Evolutionary conservation across 805 yeast species (phyloP), one percentile per base, ranked within the genome.

Genomic region (Candida khao-thaluensis): DNA sequence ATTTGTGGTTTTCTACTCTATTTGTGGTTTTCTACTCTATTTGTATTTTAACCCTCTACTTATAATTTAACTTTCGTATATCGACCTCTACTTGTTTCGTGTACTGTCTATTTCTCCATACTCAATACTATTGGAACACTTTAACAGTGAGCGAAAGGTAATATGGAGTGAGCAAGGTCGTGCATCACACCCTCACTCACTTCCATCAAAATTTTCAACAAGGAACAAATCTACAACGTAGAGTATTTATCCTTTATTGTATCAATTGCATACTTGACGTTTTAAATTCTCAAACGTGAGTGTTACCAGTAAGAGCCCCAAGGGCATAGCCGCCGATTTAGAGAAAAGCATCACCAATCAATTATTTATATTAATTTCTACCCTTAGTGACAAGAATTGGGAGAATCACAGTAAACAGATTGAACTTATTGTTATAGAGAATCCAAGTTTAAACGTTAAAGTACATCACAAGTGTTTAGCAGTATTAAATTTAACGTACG

Each of bases 321-420:
- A 47, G 73, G 73, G 72, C 73, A 43, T 32, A 44, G 49, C 45
- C 41, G 50, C 59, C 22, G 70, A 66, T 49, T 47, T 64, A 41
- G 54, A 56, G 42, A 61, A 59, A 44, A 66, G 76, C 37, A 59
- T 72, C 31, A 53, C 71, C 42, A 72, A 79, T 24, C 87, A 82
- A 57, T 53, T 82, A 29, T 66, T 76, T 14, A 65, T 81, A 35
- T 59, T 80, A 35, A 60, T 74, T 35, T 62, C 75, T 26, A 69
- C 76, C 16, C 59, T 72, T 44, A 56, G 65, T 22, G 58, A 59
- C 17, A 57, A 59, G 16, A 72, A 71, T 56, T 66, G 71, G 52
- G 61, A 59, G 17, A 43, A 59, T 15, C 62, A 71, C 18, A 52
- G 57, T 35, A 49, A 54, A 27, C 76, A 80, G 52, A 76, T 80